Evolutionary conservation across 2,329 filamentous ascomycete genomes (phyloP), one percentile per base, ranked within the genome.

Genomic region (Claviceps capensis): DNA sequence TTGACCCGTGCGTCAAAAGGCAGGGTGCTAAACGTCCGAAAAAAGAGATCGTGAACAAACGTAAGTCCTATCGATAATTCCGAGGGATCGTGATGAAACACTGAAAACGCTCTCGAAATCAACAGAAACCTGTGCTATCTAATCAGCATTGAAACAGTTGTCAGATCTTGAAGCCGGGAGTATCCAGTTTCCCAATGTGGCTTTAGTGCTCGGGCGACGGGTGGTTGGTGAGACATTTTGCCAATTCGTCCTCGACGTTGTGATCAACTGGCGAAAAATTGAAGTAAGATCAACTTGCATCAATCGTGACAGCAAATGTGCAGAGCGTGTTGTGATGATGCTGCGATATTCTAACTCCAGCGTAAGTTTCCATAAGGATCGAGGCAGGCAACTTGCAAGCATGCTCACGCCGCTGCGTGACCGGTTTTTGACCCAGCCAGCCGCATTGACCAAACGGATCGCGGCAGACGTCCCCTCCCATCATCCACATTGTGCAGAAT

Each of bases 61-160:
- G 60, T 62, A 59, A 60, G 66, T 61, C 64, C 63, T 67, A 67
- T 63, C 65, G 62, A 59, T 57, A 60, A 68, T 68, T 66, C 64
- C 63, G 57, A 68, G 67, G 66, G 65, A 68, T 65, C 62, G 65
- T 68, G 64, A 63, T 65, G 63, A 63, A 62, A 62, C 64, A 62
- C 62, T 61, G 63, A 59, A 64, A 65, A 65, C 63, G 64, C 67
- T 69, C 62, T 65, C 59, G 62, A 68, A 69, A 68, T 65, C 61
- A 69, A 65, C 61, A 65, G 62, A 69, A 69, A 67, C 67, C 51
- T 53, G 34, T 69, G 49, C 23, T n/a, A 40, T 14, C 23, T n/a
- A 26, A 55, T 67, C 57, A 67, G 63, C 52, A 53, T 47, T 45
- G 23, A 37, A 13, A 11, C 16, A 19, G 23, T n/a, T 26, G 38